Conservation (phyloP, 2,329 filamentous ascomycete species). For the Xylaria sp. region DNA sequence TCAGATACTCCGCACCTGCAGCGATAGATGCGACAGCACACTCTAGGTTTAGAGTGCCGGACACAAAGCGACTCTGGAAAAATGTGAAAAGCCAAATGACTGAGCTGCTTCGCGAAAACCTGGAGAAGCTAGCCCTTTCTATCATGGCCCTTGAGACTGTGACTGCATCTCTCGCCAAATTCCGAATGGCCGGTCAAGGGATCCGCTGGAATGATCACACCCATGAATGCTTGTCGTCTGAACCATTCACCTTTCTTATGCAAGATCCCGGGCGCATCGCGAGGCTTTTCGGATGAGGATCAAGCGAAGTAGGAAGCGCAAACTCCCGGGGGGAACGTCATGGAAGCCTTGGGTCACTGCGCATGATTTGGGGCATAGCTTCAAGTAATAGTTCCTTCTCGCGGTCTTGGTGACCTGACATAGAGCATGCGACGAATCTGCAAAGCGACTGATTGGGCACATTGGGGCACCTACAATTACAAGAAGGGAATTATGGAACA, state of each 20-base stretch:
- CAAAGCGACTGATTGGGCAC: neutral
- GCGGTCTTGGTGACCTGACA: slow-evolving; percentile 23
- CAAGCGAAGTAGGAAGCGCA: slow-evolving; percentile 29
- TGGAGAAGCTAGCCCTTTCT: slow-evolving; percentile 22
- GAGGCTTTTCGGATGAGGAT: slow-evolving; percentile 31
- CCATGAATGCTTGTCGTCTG: slow-evolving; percentile 30
- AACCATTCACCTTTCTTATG: slow-evolving; percentile 25
- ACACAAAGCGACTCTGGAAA: slow-evolving; percentile 32
- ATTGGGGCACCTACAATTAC: slow-evolving; percentile 5
- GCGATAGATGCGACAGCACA: slow-evolving; percentile 12
- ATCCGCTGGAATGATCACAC: slow-evolving; percentile 25
- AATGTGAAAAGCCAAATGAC: slow-evolving; percentile 30
- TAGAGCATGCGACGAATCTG: slow-evolving; percentile 4
- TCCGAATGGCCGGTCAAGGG: slow-evolving; percentile 35
- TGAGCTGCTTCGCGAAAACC: slow-evolving; percentile 7
- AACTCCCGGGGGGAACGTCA: slow-evolving; percentile 30
- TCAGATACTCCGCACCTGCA: slow-evolving; percentile 26
- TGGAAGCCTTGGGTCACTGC: slow-evolving; percentile 25
- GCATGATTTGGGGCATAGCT: slow-evolving; percentile 26
- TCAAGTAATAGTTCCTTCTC: slow-evolving; percentile 31
- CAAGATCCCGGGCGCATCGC: slow-evolving; percentile 29
- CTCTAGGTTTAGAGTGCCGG: slow-evolving; percentile 24
- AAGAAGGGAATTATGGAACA: slow-evolving; percentile 10
- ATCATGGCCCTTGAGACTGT: slow-evolving; percentile 22
- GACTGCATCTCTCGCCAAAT: slow-evolving; percentile 30